Conservation (phyloP, 2,329 filamentous ascomycete genomes). For the Xylariaceae sp. region DNA sequence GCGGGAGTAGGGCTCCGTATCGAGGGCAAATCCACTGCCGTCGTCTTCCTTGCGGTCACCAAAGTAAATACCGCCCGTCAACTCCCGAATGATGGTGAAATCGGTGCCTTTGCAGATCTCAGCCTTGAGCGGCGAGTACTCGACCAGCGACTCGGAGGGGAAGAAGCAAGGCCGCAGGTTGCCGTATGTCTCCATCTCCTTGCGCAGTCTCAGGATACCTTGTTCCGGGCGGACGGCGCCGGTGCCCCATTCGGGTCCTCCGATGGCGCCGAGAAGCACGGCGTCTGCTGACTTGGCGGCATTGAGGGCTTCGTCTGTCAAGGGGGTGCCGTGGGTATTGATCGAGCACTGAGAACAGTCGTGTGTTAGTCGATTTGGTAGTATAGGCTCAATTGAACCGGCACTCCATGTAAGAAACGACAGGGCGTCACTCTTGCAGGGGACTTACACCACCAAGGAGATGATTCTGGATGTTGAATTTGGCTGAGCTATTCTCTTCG, state of each 20-base stretch:
- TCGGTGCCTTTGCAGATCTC: constrained; percentile 82
- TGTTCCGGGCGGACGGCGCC: constrained; percentile 86
- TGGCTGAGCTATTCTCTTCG: constrained; percentile 66
- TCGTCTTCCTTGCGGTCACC: constrained; percentile 81
- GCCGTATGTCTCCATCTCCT: constrained; percentile 89
- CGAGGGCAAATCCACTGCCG: constrained; percentile 69
- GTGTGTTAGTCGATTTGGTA: constrained; percentile 4
- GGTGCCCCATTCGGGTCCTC: constrained; percentile 95
- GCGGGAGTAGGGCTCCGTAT: constrained; percentile 84
- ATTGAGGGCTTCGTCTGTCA: constrained; percentile 78
- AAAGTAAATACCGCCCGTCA: constrained; percentile 95
- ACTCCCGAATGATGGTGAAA: constrained; percentile 88
- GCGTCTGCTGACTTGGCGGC: constrained; percentile 85
- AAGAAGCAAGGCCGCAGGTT: constrained; percentile 97
- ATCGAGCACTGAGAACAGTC: constrained; percentile 70
- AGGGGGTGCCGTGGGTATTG: constrained; percentile 71
- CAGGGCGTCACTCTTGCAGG: neutral
- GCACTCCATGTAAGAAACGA: no score
- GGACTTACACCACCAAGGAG: constrained; percentile 71
- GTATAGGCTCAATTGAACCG: neutral
- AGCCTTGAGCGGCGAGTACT: constrained; percentile 82
- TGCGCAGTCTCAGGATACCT: constrained; percentile 85
- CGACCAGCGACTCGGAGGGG: constrained; percentile 79
- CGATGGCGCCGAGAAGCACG: constrained; percentile 88
- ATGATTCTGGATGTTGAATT: constrained; percentile 89